Conservation (phyloP, 768 basidiomycete genomes). For the Lepiota venenata region DNA sequence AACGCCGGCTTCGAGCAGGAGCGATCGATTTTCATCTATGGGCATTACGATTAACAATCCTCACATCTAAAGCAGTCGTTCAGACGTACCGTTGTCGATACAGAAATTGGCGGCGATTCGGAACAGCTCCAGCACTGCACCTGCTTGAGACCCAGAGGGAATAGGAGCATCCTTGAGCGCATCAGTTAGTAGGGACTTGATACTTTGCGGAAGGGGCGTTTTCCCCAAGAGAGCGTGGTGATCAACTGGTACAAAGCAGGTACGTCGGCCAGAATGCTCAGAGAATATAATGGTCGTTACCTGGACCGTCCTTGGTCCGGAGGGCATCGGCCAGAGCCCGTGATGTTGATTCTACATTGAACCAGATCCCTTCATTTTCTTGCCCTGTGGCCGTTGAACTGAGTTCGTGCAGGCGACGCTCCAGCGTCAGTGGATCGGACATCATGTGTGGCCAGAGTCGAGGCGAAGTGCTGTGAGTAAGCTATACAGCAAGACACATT, state of each 20-base stretch:
- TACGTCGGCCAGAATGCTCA: neutral
- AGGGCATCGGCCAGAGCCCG: constrained; percentile 61
- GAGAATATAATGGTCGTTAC: constrained; percentile 27
- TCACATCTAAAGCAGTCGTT: neutral
- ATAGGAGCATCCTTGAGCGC: constrained; percentile 48
- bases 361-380: constrained; percentile 42
- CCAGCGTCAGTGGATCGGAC: constrained; percentile 32
- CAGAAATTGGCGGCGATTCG: constrained; percentile 82
- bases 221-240: constrained; percentile 67
- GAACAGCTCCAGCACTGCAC: constrained; percentile 63
- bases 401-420: constrained; percentile 32
- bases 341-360: constrained; percentile 45
- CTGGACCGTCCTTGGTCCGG: constrained; percentile 49
- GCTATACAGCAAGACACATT: neutral
- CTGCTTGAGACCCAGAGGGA: constrained; percentile 41
- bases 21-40: constrained; percentile 71
- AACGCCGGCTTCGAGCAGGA: constrained; percentile 66
- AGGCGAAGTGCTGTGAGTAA: neutral
- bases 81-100: constrained; percentile 69
- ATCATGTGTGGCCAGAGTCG: constrained; percentile 1
- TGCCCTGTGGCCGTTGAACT: constrained; percentile 23
- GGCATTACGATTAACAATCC: neutral
- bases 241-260: constrained; percentile 46
- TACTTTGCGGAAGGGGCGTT: constrained; percentile 59
- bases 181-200: constrained; percentile 56